A percentile compares a stretch with the other conserved stretches of the same genome.
Conservation (phyloP, 2,329 filamentous ascomycete species). For the Lojkania enalia region DNA sequence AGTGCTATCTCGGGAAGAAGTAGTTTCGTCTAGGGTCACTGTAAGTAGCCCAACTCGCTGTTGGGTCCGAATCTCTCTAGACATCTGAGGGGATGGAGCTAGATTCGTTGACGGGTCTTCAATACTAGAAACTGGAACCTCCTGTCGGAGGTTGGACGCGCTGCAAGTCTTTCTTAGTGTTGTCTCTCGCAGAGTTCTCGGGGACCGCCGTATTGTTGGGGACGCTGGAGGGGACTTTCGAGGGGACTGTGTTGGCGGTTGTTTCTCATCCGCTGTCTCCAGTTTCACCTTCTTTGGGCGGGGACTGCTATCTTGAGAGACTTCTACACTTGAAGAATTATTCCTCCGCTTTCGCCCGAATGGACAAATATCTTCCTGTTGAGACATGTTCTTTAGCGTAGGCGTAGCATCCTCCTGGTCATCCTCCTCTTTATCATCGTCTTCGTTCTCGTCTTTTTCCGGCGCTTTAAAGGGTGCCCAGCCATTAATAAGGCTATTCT, state of each 20-base stretch:
- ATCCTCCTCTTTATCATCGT: constrained; percentile 41
- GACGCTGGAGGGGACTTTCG: constrained; percentile 2
- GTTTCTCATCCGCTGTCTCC: constrained; percentile 3
- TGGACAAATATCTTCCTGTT: constrained; percentile 14
- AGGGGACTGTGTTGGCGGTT: not conserved
- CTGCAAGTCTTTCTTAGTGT: constrained; percentile 39
- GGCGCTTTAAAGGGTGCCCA: constrained; percentile 64
- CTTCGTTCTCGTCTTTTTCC: constrained; percentile 44
- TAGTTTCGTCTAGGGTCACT: constrained; percentile 32
- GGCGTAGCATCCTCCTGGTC: constrained; percentile 15
- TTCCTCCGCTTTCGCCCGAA: constrained; percentile 34
- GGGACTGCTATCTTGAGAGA: constrained; percentile 19
- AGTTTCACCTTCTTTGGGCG: constrained; percentile 19
- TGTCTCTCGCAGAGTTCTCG: constrained; percentile 23
- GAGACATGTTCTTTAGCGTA: not conserved
- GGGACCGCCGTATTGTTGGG: constrained; percentile 16
- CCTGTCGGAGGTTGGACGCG: constrained; percentile 34
- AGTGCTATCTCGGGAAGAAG: constrained; percentile 32
- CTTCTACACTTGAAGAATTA: constrained; percentile 19
- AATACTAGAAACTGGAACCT: constrained; percentile 38
- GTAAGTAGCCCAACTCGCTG: constrained; percentile 37
- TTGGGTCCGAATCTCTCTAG: constrained; percentile 34
- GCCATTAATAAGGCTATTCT: constrained; percentile 73
- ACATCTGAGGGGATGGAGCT: constrained; percentile 17
- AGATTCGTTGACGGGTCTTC: constrained; percentile 31